Evolutionary conservation across 257 asterid genomes (phyloP), one percentile per base, ranked within the genome.

Genomic region (Nicotiana tomentosiformis): DNA sequence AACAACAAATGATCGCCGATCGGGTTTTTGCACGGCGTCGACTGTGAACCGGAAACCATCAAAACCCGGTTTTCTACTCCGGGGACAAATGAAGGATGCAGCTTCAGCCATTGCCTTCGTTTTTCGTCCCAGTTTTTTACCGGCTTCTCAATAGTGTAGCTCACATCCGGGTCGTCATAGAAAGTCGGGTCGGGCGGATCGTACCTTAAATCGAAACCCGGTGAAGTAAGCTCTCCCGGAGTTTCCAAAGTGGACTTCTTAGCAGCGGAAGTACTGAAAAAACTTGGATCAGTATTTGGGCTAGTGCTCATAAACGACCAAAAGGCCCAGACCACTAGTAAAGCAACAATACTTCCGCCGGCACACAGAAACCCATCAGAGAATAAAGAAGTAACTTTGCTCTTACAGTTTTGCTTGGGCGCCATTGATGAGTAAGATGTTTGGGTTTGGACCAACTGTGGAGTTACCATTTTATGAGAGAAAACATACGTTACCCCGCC

Each of bases 41-140:
- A 84, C 64, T 94, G 98, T 0, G 99, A 96, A 0, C 98, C 98
- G 5, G 98, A 90, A 35, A 96, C 92, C 96, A 96, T 89, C n/a
- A 96, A 56, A 37, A 96, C 81, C 58, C 98, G 91, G 1, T 77
- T 83, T 66, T 81, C 89, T 1, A 87, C 81, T 1, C 93, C 95
- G 84, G 94, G 80, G 16, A 82, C 66, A 74, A 93, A 92, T 0
- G 96, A 84, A 0, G 98, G 99, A 81, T 96, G 98, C 72, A 90
- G 91, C 78, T 81, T 76, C 81, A 96, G 88, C 99, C 99, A 96
- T 23, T 84, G 85, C 1, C 58, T 56, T 18, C 99, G 83, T 86
- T 93, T 96, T 87, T 87, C 88, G 69, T 94, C 98, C 99, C 99
- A 96, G 46, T 91, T 87, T 83, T 81, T 85, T 0, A 89, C 86